Evolutionary conservation across 2,329 filamentous ascomycete species (phyloP).

Genomic region (Pseudocercospora eumusae): DNA sequence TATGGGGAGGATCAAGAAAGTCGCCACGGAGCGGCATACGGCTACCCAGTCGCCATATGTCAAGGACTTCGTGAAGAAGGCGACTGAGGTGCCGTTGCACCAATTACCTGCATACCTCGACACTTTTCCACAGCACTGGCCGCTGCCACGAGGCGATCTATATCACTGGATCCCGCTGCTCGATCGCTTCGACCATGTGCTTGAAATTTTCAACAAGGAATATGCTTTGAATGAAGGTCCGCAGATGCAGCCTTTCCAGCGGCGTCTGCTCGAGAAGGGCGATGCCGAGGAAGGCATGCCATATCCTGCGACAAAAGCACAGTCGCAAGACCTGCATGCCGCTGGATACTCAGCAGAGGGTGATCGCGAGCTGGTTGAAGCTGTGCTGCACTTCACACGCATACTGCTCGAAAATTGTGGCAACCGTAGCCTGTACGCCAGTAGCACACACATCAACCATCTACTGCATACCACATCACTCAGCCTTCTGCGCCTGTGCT

Average conservation of each 20-base stretch:
- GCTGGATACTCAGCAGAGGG: slow-evolving; percentile 70
- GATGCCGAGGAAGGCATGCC: slow-evolving; percentile 51
- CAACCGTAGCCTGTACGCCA: slow-evolving; percentile 93
- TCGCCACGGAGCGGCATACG: slow-evolving; percentile 56
- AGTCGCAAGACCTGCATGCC: slow-evolving; percentile 34
- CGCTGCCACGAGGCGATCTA: slow-evolving; percentile 89
- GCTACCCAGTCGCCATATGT: slow-evolving; percentile 77
- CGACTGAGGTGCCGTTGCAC: slow-evolving; percentile 68
- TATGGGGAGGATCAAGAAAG: slow-evolving; percentile 60
- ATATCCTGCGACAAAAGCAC: slow-evolving; percentile 33
- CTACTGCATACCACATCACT: slow-evolving; percentile 85
- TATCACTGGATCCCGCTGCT: slow-evolving; percentile 97
- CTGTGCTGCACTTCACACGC: slow-evolving; percentile 80
- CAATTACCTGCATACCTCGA: slow-evolving; percentile 75
- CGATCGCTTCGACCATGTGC: slow-evolving; percentile 87
- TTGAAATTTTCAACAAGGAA: slow-evolving; percentile 76
- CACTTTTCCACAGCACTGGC: slow-evolving; percentile 86
- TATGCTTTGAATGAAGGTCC: slow-evolving; percentile 81
- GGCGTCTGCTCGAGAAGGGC: slow-evolving; percentile 63
- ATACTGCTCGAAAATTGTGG: slow-evolving; percentile 92
- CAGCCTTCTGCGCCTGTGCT: slow-evolving; percentile 72
- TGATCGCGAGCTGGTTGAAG: slow-evolving; percentile 76
- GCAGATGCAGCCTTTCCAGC: slow-evolving; percentile 74
- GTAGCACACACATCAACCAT: slow-evolving; percentile 84
- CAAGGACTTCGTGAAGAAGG: slow-evolving; percentile 72